Conservation (phyloP, 345 rosid genomes). For the Balakata baccata region DNA sequence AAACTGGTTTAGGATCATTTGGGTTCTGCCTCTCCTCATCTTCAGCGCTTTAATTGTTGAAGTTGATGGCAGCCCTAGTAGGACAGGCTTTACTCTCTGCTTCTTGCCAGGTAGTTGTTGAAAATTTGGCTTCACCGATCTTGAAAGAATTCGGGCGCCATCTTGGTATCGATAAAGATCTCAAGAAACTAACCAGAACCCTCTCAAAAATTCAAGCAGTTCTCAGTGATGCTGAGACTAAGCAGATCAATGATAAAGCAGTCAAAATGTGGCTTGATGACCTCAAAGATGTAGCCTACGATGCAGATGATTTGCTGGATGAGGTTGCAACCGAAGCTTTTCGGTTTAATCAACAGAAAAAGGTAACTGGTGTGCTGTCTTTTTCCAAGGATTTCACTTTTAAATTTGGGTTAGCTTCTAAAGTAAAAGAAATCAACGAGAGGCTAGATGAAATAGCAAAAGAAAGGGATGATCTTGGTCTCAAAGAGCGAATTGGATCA, state of each 20-base stretch:
- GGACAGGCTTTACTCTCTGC: conserved; percentile 21
- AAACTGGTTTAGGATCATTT: neutral
- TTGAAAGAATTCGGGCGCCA: conserved; percentile 10
- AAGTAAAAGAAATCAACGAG: conserved; percentile 13
- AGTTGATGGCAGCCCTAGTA: neutral
- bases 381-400: neutral
- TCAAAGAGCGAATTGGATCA: conserved; percentile 6
- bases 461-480: conserved; percentile 17
- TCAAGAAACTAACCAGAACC: conserved; percentile 9
- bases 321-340: conserved; percentile 22
- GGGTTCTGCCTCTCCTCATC: neutral
- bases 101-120: conserved; percentile 15
- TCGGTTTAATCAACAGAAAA: conserved; percentile 2
- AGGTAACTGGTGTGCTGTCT: conserved; percentile 1
- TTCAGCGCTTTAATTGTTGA: neutral
- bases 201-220: conserved; percentile 19
- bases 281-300: conserved; percentile 20
- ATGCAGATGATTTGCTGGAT: conserved; percentile 27
- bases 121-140: conserved; percentile 9
- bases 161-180: conserved; percentile 8
- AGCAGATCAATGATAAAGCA: neutral
- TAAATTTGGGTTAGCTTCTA: conserved; percentile 9
- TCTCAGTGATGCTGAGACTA: conserved; percentile 26
- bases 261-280: conserved; percentile 23
- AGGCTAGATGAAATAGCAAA: conserved; percentile 18